These are phyloP conservation scores for Metarhizium brunneum DNA, from an alignment of 2,329 filamentous ascomycete genomes.

Conservation along the genomic window DNA sequence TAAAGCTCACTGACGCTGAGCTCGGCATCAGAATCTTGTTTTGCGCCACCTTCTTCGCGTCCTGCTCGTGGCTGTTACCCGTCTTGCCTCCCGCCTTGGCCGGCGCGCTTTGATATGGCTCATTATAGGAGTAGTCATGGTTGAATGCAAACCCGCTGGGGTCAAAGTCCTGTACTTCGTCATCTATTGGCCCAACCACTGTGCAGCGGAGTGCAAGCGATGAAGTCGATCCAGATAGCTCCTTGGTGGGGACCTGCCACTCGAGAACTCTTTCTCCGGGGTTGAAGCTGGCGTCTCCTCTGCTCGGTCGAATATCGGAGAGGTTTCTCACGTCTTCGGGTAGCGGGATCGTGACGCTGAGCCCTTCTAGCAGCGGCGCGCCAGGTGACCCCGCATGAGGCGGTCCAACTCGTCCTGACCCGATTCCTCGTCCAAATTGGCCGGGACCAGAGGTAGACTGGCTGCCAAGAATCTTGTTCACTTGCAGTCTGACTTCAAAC, in stretches of 20 bases:
- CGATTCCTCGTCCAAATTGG: conserved; percentile 31
- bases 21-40: conserved; percentile 74
- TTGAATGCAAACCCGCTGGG: conserved; percentile 43
- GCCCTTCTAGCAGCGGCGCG: conserved; percentile 60
- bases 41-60: conserved; percentile 50
- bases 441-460: conserved; percentile 24
- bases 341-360: conserved; percentile 70
- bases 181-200: conserved; percentile 55
- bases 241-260: conserved; percentile 75
- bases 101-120: conserved; percentile 43
- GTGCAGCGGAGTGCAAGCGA: conserved; percentile 72
- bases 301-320: conserved; percentile 69
- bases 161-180: conserved; percentile 38
- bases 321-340: conserved; percentile 73
- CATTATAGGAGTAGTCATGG: conserved; percentile 43
- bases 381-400: conserved; percentile 44
- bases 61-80: conserved; percentile 32
- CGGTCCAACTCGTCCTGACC: conserved; percentile 30
- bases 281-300: conserved; percentile 76
- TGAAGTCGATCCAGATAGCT: conserved; percentile 56
- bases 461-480: conserved; percentile 54
- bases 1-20: conserved; percentile 64
- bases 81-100: conserved; percentile 22
- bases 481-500: conserved; percentile 75
- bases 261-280: conserved; percentile 64